Evolutionary conservation across 2,329 filamentous ascomycete species (phyloP).

Genomic region (Ciborinia camelliae): DNA sequence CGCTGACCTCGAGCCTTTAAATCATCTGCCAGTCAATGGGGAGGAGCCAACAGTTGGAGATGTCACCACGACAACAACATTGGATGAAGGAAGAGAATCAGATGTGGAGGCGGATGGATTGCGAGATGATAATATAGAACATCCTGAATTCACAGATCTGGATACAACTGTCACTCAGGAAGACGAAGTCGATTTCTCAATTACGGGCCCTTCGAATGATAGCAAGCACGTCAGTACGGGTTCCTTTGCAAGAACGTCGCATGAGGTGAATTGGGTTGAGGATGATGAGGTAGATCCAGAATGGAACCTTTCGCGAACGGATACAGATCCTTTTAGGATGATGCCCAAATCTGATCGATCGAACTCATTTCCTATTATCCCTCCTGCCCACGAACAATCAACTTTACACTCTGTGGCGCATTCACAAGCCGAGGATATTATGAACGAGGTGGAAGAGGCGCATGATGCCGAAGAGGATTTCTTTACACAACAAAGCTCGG

Average conservation of each 20-base stretch:
- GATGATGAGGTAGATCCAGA: constrained; percentile 53
- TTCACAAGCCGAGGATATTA: constrained; percentile 52
- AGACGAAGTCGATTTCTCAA: constrained; percentile 29
- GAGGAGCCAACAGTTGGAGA: neutral
- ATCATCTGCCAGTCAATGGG: neutral
- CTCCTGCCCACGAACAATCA: constrained; percentile 41
- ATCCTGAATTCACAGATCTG: constrained; percentile 28
- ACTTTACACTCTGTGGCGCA: constrained; percentile 41
- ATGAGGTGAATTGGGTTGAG: constrained; percentile 58
- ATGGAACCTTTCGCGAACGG: constrained; percentile 50
- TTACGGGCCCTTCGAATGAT: constrained; percentile 34
- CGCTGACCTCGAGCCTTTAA: neutral
- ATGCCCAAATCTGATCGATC: constrained; percentile 56
- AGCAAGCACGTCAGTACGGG: constrained; percentile 57
- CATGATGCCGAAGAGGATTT: constrained; percentile 46
- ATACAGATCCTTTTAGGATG: constrained; percentile 57
- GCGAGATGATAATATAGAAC: constrained; percentile 24
- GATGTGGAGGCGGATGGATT: neutral
- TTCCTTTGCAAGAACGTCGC: constrained; percentile 62
- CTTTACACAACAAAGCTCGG: constrained; percentile 41
- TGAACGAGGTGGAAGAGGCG: constrained; percentile 51
- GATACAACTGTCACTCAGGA: constrained; percentile 20
- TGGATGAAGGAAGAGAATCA: constrained; percentile 3
- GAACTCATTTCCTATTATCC: constrained; percentile 61
- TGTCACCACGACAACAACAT: neutral